These are phyloP conservation scores for Colletotrichum lupini DNA, from an alignment of 2,329 filamentous ascomycete genomes.

Conservation along the genomic window DNA sequence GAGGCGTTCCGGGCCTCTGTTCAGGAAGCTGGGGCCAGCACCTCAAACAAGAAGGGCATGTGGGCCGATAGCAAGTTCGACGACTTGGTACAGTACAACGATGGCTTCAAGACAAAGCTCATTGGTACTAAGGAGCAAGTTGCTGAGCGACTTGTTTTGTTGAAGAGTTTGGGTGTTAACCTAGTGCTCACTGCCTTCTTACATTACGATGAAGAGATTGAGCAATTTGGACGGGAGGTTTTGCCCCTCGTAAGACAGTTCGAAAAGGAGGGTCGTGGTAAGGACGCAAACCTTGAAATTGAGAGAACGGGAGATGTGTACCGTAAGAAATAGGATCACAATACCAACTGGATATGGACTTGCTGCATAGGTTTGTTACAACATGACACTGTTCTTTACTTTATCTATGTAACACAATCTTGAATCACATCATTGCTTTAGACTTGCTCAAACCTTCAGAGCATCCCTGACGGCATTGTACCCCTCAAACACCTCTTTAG, in stretches of 20 bases:
- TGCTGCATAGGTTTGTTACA: not conserved
- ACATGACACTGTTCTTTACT: not conserved
- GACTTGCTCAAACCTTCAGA: slow-evolving; percentile 41
- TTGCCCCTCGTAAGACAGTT: slow-evolving; percentile 58
- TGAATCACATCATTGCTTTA: not conserved
- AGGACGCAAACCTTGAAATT: slow-evolving; percentile 58
- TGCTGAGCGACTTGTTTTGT: slow-evolving; percentile 58
- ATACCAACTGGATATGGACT: not conserved
- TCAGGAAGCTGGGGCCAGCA: slow-evolving; percentile 59
- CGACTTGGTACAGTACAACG: slow-evolving; percentile 65
- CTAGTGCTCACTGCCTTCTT: slow-evolving; percentile 59
- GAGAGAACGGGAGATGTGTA: slow-evolving; percentile 59
- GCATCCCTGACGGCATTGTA: slow-evolving; percentile 47
- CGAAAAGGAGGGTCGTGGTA: slow-evolving; percentile 59
- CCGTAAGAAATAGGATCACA: slow-evolving; percentile 29
- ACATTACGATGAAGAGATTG: slow-evolving; percentile 64
- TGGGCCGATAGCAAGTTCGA: slow-evolving; percentile 63
- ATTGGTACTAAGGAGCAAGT: slow-evolving; percentile 64
- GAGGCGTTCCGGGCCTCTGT: slow-evolving; percentile 60
- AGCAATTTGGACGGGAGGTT: slow-evolving; percentile 58
- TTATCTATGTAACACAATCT: not conserved
- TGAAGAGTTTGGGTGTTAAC: slow-evolving; percentile 57
- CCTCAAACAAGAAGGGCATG: slow-evolving; percentile 61
- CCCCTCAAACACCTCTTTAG: slow-evolving; percentile 48
- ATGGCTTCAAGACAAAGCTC: slow-evolving; percentile 66